Conservation (phyloP, 2,329 filamentous ascomycete species). For the Zymoseptoria tritici region DNA sequence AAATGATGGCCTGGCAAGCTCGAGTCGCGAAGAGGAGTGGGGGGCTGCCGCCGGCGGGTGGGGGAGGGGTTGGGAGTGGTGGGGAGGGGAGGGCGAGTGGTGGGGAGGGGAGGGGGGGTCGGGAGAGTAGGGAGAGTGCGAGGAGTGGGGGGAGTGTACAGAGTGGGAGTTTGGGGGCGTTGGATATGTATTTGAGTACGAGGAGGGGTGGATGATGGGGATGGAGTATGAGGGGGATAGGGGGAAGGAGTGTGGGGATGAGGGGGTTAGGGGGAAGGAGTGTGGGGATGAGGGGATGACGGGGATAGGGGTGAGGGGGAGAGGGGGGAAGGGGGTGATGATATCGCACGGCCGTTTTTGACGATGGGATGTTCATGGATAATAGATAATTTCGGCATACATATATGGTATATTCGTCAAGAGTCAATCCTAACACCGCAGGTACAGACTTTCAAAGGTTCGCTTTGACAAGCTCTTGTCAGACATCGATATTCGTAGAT, state of each 20-base stretch:
- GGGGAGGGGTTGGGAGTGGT: neutral
- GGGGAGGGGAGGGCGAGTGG: conserved; percentile 3
- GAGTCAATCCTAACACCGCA: neutral
- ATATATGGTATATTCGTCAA: neutral
- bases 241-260: neutral
- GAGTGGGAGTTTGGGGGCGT: conserved; percentile 18
- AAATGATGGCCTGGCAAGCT: conserved; percentile 25
- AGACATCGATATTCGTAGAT: too few species aligned
- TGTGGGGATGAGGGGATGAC: neutral
- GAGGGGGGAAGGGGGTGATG: neutral
- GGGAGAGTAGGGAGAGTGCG: conserved; percentile 11
- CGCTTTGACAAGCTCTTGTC: too few species aligned
- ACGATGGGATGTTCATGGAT: neutral
- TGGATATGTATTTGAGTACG: conserved; percentile 32
- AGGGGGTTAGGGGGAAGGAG: too few species aligned
- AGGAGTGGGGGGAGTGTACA: conserved; percentile 20
- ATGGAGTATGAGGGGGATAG: neutral
- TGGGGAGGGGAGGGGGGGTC: too few species aligned
- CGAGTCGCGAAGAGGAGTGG: conserved; percentile 24
- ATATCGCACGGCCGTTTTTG: neutral
- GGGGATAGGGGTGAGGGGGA: neutral
- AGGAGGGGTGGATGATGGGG: neutral
- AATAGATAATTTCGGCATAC: neutral
- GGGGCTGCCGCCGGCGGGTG: conserved; percentile 20
- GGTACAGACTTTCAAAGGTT: too few species aligned